Base-by-base conservation (phyloP, 768 basidiomycete genomes). In the Mycena maculata region DNA sequence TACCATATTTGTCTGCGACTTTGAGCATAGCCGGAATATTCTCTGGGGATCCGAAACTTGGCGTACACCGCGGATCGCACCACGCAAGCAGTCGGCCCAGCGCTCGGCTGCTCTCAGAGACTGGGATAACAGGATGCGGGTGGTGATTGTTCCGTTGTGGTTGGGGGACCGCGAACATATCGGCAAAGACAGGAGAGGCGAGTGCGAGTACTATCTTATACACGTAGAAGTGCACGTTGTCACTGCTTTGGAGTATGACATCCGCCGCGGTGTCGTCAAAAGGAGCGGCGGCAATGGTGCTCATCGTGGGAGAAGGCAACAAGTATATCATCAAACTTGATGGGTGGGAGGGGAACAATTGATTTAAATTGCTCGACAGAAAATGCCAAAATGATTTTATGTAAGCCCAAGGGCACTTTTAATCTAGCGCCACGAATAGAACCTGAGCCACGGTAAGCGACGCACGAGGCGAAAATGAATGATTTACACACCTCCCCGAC, bases 401-500 rank as follows among this genome's bases (percentile, higher is more conserved):
- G 42, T 6, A 22, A 6, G 42, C n/a, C 42, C 42, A 44, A 44
- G 42, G 23, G 8, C 6, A 44, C 3, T 12, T 2, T 12, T 44
- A 22, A 12, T 25, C 45, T 25, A 12, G 1, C 23, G 6, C 7
- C n/a, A 20, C 12, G 25, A 28, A 27, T 13, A 20, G 33, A 52
- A 36, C n/a, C n/a, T n/a, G n/a, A n/a, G n/a, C n/a, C n/a, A n/a
- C n/a, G n/a, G n/a, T n/a, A n/a, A n/a, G n/a, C n/a, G n/a, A n/a
- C n/a, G n/a, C n/a, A n/a, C n/a, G n/a, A n/a, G n/a, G n/a, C n/a
- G n/a, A 45, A 33, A 33, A 52, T 25, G 16, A 25, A 36, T 15
- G n/a, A 33, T 44, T 27, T n/a, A n/a, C n/a, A n/a, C n/a, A 67
- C 65, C 65, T 67, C 65, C 18, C 27, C 50, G 31, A 66, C 53